Base-by-base conservation (phyloP, 192 early-diverging fungal species). In the Entrophospora sp. region DNA sequence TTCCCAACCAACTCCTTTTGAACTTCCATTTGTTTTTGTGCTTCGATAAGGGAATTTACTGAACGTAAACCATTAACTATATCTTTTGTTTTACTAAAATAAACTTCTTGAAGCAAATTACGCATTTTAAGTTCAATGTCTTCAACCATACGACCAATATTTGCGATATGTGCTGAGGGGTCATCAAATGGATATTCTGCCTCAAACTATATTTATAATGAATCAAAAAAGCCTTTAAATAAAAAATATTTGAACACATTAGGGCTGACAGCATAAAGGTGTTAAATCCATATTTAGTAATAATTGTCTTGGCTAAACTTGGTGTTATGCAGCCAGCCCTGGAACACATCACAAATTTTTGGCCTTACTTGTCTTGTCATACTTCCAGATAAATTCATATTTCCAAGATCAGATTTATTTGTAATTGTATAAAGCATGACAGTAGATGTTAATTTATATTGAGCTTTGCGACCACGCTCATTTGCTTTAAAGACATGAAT, bases 101-200 rank as follows among this genome's bases (percentile, higher is more conserved):
- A 99, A 20, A 99, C 92, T 68, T 93, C 90, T 70, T 94, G 88
- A 61, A 99, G 72, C 31, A 87, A 72, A 69, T 94, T 92, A 53
- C 96, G 89, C 93, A 97, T 93, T 77, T 97, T 97, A 62, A 88
- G 76, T 75, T 99, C 96, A 92, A 96, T 96, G 49, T 97, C 96
- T 74, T 99, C 96, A 8, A 99, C 88, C 84, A 99, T 91, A 14
- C 89, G 83, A 0, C 96, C 96, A 60, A 99, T 89, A 73, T 99
- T 99, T 43, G 80, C 86, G 59, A 99, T 84, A 60, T 99, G 96
- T 45, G 88, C 80, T 42, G 63, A 69, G 18, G 75, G 79, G 44
- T 86, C 81, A 37, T 96, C 96, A 0, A 89, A 72, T 9, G 86
- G 83, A 61, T 77, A 77, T 65, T 96, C 94, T 56, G 88, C 84